Evolutionary conservation across 345 rosid genomes (phyloP).

Genomic region (Turritis glabra): DNA sequence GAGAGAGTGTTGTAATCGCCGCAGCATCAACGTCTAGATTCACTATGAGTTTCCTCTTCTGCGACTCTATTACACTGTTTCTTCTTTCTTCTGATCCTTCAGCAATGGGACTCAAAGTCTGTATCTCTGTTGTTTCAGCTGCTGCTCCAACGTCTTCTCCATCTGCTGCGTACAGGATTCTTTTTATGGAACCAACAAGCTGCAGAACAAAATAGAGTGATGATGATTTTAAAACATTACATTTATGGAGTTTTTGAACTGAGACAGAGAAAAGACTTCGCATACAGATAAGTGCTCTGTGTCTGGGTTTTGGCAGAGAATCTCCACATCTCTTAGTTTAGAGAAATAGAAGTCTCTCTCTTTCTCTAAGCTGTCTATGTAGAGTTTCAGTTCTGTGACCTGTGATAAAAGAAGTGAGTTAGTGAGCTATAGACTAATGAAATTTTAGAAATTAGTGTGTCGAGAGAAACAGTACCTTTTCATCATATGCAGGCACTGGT

Average conservation of each 20-base stretch:
- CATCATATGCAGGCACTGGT: conserved; percentile 69
- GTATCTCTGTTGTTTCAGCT: conserved; percentile 54
- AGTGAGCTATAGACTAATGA: neutral
- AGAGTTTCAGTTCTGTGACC: conserved; percentile 93
- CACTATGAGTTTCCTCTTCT: conserved; percentile 74
- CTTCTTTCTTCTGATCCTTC: conserved; percentile 72
- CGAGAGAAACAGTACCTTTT: conserved; percentile 51
- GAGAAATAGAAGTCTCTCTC: conserved; percentile 95
- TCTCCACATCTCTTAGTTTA: conserved; percentile 89
- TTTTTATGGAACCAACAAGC: conserved; percentile 82
- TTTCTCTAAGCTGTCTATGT: conserved; percentile 93
- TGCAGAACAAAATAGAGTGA: conserved; percentile 29
- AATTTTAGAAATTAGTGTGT: neutral
- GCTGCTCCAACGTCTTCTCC: conserved; percentile 59
- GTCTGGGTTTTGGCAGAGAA: conserved; percentile 72
- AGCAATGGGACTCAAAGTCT: conserved; percentile 76
- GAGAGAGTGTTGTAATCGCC: conserved; percentile 67
- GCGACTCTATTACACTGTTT: conserved; percentile 50
- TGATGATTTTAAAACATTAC: neutral
- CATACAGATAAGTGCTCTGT: conserved; percentile 67
- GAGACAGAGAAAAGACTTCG: neutral
- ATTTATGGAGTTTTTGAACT: neutral
- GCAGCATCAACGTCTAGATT: conserved; percentile 78
- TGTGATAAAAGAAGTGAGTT: conserved; percentile 37
- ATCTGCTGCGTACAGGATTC: conserved; percentile 76